Evolutionary conservation across 2,329 filamentous ascomycete species (phyloP).

Genomic region (Botryotinia globosa): DNA sequence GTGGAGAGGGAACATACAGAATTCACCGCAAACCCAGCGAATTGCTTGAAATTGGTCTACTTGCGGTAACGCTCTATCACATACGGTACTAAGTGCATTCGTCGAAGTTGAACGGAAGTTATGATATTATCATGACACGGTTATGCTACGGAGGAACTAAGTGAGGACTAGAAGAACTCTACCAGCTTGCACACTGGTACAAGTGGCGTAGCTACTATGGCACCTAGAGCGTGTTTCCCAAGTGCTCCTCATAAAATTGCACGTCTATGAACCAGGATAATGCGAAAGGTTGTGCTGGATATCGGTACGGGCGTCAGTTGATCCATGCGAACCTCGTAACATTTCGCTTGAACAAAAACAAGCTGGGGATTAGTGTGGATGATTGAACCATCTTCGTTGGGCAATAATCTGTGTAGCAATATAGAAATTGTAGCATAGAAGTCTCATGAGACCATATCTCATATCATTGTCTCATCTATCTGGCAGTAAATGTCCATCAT

Average conservation of each 20-base stretch:
- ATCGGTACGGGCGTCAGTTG: background rate
- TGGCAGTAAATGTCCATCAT: background rate
- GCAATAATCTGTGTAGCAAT: background rate
- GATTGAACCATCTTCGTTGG: no score
- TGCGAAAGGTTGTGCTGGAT: background rate
- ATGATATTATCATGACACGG: background rate
- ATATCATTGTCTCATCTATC: no score
- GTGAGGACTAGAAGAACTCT: background rate
- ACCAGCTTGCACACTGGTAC: background rate
- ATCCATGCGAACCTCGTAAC: no score
- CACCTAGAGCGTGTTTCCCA: accelerated
- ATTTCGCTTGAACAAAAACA: background rate
- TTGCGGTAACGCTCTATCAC: accelerated
- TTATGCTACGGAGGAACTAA: background rate
- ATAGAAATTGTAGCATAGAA: background rate
- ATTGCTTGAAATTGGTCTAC: background rate
- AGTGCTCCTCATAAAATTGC: background rate
- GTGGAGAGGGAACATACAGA: background rate
- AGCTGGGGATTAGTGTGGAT: background rate
- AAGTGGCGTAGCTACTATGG: background rate
- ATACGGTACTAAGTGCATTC: background rate
- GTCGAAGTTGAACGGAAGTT: background rate
- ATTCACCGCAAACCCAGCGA: background rate
- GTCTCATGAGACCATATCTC: background rate
- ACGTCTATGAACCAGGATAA: background rate